phyloP scores from a whole-genome alignment of 768 basidiomycete genomes.

The Hemileccinum rubropunctum region DNA sequence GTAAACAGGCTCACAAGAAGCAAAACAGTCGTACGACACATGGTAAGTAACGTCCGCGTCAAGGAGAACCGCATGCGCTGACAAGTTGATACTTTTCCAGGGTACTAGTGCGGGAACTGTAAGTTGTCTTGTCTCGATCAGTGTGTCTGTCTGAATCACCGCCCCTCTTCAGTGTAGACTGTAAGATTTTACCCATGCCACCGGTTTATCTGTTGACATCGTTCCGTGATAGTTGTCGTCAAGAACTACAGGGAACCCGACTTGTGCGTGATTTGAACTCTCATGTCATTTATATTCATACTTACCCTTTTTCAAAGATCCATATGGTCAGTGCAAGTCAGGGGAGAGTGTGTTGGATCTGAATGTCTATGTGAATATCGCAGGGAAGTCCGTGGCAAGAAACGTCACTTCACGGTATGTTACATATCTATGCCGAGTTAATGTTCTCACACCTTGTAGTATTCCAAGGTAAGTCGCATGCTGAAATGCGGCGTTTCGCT shows the following conservation, averaged over 20 bases:
- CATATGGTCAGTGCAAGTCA: constrained; percentile 64
- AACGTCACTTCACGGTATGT: constrained; percentile 81
- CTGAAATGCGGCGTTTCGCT: constrained; percentile 1
- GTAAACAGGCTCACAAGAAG: constrained; percentile 2
- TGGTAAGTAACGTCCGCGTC: constrained; percentile 38
- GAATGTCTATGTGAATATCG: constrained; percentile 19
- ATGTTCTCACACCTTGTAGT: constrained; percentile 38
- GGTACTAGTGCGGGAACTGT: constrained; percentile 75
- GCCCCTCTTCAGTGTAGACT: constrained; percentile 55
- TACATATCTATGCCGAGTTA: neutral
- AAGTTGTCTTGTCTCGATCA: constrained; percentile 30
- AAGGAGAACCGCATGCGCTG: neutral
- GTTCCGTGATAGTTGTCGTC: constrained; percentile 56
- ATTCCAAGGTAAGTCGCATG: constrained; percentile 63
- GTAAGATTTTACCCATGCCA: constrained; percentile 37
- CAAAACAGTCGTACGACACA: constrained; percentile 51
- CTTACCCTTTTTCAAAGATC: constrained; percentile 44
- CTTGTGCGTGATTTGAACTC: constrained; percentile 49
- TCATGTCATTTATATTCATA: neutral
- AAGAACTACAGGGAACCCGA: constrained; percentile 72
- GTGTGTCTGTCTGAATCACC: neutral
- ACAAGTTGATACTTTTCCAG: constrained; percentile 31
- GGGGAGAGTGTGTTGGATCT: constrained; percentile 23
- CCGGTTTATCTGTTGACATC: neutral
- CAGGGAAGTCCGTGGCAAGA: constrained; percentile 89